These are phyloP conservation scores for Stygiomarasmius scandens DNA, from an alignment of 1,284 basidiomycete genomes.

Conservation along the genomic window DNA sequence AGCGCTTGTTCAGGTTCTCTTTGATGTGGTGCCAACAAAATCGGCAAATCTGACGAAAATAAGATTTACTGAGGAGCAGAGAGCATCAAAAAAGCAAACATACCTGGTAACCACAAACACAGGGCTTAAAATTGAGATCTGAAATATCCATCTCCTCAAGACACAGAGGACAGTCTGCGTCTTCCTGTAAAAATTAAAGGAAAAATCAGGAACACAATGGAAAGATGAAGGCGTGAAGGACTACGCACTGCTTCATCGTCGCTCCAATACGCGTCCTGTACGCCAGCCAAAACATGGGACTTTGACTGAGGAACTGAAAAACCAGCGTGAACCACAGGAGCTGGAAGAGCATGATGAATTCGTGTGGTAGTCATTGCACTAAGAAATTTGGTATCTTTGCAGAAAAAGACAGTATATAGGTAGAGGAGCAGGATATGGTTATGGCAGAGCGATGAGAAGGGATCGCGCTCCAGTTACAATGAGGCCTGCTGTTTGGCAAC, in stretches of 20 bases:
- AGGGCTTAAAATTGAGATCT: slow-evolving; percentile 99
- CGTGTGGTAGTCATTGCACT: slow-evolving; percentile 46
- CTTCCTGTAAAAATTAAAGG: slow-evolving; percentile 66
- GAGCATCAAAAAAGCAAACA: slow-evolving; percentile 26
- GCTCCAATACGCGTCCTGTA: slow-evolving; percentile 98
- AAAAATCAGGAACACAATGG: slow-evolving; percentile 7
- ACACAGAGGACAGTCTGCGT: slow-evolving; percentile 97
- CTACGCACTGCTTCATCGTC: slow-evolving; percentile 82
- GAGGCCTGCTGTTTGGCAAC: background rate
- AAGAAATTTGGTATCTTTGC: background rate
- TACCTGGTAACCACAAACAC: slow-evolving; percentile 98
- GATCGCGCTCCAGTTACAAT: slow-evolving; percentile 1
- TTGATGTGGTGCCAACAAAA: slow-evolving; percentile 99
- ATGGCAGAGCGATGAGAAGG: slow-evolving; percentile 8
- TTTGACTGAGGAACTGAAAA: slow-evolving; percentile 76
- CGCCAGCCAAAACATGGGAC: slow-evolving; percentile 81
- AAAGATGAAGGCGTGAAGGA: slow-evolving; percentile 11
- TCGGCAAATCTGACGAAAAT: slow-evolving; percentile 81
- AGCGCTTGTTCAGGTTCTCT: slow-evolving; percentile 93
- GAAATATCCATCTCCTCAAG: slow-evolving; percentile 99
- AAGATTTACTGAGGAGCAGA: slow-evolving; percentile 16
- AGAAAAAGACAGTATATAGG: background rate
- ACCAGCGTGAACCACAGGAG: slow-evolving; percentile 69
- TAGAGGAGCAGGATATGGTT: slow-evolving; percentile 1
- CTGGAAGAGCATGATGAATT: slow-evolving; percentile 63